A percentile compares a stretch with the other conserved stretches of the same genome.
Conservation (phyloP, 352 stramenopile species). For the Phytophthora podocarpi region DNA sequence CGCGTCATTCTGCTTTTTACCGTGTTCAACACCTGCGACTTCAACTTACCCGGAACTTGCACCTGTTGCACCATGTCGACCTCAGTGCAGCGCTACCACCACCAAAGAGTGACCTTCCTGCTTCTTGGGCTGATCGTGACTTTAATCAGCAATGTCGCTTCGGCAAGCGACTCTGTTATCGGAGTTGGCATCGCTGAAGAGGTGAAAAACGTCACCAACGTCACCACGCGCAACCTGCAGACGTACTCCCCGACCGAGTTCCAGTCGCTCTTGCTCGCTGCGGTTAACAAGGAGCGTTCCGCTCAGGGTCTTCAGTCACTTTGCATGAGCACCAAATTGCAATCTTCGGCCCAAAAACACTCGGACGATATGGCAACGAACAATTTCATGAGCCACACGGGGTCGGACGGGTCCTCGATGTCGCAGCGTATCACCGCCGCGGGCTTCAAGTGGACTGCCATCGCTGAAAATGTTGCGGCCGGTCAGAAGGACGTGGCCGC, state of each 20-base stretch:
- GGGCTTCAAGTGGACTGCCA: conserved; percentile 50
- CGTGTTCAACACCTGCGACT: conserved; percentile 7
- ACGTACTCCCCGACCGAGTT: conserved; percentile 25
- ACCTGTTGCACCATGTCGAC: conserved; percentile 10
- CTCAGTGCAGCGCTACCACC: conserved; percentile 13
- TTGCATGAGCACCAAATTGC: conserved; percentile 47
- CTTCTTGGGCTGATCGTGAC: conserved; percentile 10
- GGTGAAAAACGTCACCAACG: neutral
- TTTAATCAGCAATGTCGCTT: conserved; percentile 7
- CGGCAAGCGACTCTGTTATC: conserved; percentile 2
- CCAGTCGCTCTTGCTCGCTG: conserved; percentile 40
- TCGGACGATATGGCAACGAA: conserved; percentile 49
- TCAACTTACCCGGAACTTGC: no score
- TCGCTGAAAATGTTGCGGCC: conserved; percentile 62
- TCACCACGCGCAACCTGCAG: conserved; percentile 23
- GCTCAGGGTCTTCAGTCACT: conserved; percentile 34
- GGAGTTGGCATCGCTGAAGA: conserved; percentile 1
- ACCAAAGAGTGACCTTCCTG: conserved; percentile 5
- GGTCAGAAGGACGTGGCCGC: conserved; percentile 45
- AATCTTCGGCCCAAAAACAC: conserved; percentile 30
- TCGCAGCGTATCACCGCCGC: conserved; percentile 41
- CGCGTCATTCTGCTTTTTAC: conserved; percentile 27
- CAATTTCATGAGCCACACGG: conserved; percentile 60
- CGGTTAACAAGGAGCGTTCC: conserved; percentile 56
- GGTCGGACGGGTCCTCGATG: conserved; percentile 51